Conservation (phyloP, 1,139 yeast genomes). For the Hyphopichia wangnamkhiaoensis region DNA sequence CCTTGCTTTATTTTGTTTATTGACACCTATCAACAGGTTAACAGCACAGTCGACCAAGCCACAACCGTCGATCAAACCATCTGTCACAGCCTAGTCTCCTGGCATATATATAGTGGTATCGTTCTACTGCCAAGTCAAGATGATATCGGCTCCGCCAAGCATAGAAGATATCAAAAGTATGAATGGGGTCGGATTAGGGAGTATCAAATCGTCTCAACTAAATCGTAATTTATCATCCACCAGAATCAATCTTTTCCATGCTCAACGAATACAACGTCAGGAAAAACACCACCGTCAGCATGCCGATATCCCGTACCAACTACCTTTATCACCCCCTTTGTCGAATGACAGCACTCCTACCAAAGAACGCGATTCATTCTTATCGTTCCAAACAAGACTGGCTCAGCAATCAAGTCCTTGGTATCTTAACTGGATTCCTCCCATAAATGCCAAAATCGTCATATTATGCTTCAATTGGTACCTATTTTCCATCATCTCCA, state of each 20-base stretch:
- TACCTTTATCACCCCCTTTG: slow-evolving; percentile 40
- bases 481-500: slow-evolving; percentile 74
- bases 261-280: neutral
- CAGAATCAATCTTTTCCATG: neutral
- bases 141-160: neutral
- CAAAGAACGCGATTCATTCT: slow-evolving; percentile 10
- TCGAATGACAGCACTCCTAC: slow-evolving; percentile 37
- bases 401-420: neutral
- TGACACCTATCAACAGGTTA: neutral
- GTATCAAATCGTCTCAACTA: slow-evolving; percentile 1
- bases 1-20: neutral
- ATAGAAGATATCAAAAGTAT: neutral
- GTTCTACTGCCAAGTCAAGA: neutral
- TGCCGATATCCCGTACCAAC: slow-evolving; percentile 9
- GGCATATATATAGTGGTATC: too few species aligned
- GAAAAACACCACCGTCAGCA: neutral
- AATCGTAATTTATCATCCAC: slow-evolving; percentile 4
- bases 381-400: neutral
- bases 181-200: neutral
- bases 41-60: too few species aligned
- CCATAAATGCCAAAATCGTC: slow-evolving; percentile 30
- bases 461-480: slow-evolving; percentile 76
- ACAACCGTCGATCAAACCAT: too few species aligned
- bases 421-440: slow-evolving; percentile 21
- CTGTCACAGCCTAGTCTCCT: too few species aligned